Evolutionary conservation across 1,284 basidiomycete genomes (phyloP).

Genomic region (Leccinum subspadiceum): DNA sequence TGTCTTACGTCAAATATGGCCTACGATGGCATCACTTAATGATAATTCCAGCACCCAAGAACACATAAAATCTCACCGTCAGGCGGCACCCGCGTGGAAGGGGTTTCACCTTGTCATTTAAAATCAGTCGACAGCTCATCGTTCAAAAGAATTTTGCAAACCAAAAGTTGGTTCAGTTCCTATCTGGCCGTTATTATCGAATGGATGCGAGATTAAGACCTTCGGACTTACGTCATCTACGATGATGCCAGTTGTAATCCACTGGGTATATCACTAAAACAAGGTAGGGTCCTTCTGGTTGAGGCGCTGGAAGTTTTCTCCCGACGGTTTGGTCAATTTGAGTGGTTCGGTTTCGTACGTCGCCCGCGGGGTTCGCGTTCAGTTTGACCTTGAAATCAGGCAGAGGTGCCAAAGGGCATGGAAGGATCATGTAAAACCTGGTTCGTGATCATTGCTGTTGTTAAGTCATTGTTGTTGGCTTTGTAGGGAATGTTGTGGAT

Average conservation of each 20-base stretch:
- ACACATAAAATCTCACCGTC: constrained; percentile 50
- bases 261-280: constrained; percentile 65
- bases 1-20: constrained; percentile 64
- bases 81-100: constrained; percentile 64
- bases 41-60: neutral
- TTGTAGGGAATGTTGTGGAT: constrained; percentile 49
- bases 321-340: constrained; percentile 40
- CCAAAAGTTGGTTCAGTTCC: constrained; percentile 64
- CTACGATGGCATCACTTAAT: constrained; percentile 34
- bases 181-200: constrained; percentile 26
- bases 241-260: constrained; percentile 75
- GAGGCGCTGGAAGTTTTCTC: constrained; percentile 46
- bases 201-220: neutral
- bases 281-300: constrained; percentile 27
- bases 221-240: constrained; percentile 67
- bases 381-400: constrained; percentile 59
- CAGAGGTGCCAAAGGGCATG: constrained; percentile 35
- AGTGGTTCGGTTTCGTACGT: constrained; percentile 52
- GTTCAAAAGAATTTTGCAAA: constrained; percentile 23
- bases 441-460: constrained; percentile 23
- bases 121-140: constrained; percentile 1
- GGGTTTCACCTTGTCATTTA: constrained; percentile 46
- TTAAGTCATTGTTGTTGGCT: too few relatives aligned
- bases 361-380: constrained; percentile 44
- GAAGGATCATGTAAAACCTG: constrained; percentile 52